Base-by-base conservation (phyloP, 257 asterid genomes). In the Penstemon davidsonii region DNA sequence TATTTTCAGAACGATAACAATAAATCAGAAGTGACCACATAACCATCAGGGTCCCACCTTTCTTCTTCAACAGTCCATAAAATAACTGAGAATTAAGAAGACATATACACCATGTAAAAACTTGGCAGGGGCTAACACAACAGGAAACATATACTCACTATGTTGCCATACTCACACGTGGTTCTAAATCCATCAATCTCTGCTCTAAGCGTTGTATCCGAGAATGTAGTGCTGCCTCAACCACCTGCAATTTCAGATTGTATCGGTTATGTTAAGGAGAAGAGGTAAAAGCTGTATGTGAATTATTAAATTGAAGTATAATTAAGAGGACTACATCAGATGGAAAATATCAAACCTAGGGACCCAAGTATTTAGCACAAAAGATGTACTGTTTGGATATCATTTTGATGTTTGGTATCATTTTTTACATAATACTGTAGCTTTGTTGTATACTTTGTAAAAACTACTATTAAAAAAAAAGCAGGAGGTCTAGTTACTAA, bases 161-260 rank as follows among this genome's bases (percentile, higher is more conserved):
- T 75, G 78, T 67, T 74, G 60, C 62, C 80, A 70, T 79, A 87
- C 97, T 81, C 85, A 93, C 99, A 72, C 88, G 89, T 67, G 99
- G 99, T 81, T 91, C 97, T 80, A 91, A 76, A 75, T 80, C 91
- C 99, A 87, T 85, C 69, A 94, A 70, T 72, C 87, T 80, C 53
- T 63, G 87, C 73, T 94, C 99, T 81, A 91, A 70, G 66, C 96
- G 86, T 56, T 87, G 97, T 73, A 87, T 88, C 58, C 99, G 83
- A 71, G 99, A 94, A 78, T 88, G 92, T 54, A 94, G 72, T 46
- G 99, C 99, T 55, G 99, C 99, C 86, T 94, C 99, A 74, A 91
- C 97, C 82, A 86, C 99, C 99, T 94, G 88, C 69, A 71, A 66
- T 64, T 67, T 60, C 65, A 59, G 15, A 76, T 51, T 38, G 59